phyloP scores from a whole-genome alignment of 345 rosid genomes.

The Citrus australasica region DNA sequence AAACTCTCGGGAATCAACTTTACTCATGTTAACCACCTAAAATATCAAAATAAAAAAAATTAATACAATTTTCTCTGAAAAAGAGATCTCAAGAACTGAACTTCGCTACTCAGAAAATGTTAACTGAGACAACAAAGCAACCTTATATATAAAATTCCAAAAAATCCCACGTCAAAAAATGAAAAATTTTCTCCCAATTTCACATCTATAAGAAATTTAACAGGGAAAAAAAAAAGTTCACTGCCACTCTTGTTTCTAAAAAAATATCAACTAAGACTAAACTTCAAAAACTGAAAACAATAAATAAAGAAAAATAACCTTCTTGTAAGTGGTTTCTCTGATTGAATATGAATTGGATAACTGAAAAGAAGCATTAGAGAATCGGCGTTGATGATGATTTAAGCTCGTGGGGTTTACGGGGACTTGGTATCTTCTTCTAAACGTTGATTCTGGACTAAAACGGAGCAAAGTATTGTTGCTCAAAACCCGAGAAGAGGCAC shows the following conservation, averaged over 20 bases:
- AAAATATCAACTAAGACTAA: constrained; percentile 3
- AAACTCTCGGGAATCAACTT: constrained; percentile 30
- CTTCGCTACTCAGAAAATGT: not conserved
- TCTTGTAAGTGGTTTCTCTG: constrained; percentile 25
- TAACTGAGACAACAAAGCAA: not conserved
- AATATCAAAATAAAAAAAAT: not conserved
- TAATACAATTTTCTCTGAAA: not conserved
- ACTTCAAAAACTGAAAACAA: not conserved
- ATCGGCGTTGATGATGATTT: not conserved
- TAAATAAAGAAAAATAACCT: constrained; percentile 19
- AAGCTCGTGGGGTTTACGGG: constrained; percentile 11
- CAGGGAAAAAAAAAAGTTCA: too few relatives aligned
- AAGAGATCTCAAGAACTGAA: not conserved
- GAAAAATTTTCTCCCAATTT: not conserved
- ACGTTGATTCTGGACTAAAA: constrained; percentile 7
- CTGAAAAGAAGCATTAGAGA: constrained; percentile 28
- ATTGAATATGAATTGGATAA: constrained; percentile 9
- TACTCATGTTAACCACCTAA: constrained; percentile 44
- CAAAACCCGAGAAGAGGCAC: constrained; percentile 28
- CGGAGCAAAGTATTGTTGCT: constrained; percentile 8
- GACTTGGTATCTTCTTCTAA: constrained; percentile 17
- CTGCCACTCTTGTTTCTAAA: not conserved
- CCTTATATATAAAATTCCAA: not conserved
- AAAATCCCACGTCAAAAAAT: not conserved
- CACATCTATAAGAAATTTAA: not conserved